These are phyloP conservation scores for Helichrysum umbraculigerum DNA, from an alignment of 129 eudicot species.

Conservation along the genomic window DNA sequence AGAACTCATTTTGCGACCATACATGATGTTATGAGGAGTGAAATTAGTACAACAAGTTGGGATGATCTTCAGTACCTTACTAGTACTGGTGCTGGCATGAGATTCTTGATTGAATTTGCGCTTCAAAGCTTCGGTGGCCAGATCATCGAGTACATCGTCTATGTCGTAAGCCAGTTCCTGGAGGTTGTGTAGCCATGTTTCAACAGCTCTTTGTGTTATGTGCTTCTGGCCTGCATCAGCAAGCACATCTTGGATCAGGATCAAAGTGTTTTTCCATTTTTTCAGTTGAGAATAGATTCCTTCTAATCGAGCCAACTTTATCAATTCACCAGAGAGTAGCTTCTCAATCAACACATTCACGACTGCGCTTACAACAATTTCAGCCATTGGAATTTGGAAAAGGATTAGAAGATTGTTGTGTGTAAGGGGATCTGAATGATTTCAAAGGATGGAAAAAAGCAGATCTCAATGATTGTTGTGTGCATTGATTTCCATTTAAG, in stretches of 20 bases:
- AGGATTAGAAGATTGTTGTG: background rate
- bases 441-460: background rate
- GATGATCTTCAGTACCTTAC: background rate
- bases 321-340: too few relatives aligned
- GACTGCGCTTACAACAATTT: background rate
- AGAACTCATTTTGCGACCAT: too few relatives aligned
- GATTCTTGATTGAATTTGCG: background rate
- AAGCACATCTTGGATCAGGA: background rate
- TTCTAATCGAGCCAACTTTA: background rate
- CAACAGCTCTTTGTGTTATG: background rate
- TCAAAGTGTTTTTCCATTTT: background rate
- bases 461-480: too few relatives aligned
- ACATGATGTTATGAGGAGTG: conserved; percentile 7
- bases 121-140: background rate
- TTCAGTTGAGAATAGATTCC: background rate
- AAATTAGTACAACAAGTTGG: conserved; percentile 15
- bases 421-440: too few relatives aligned
- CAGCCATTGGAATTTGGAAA: background rate
- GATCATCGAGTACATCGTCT: conserved; percentile 5
- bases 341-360: too few relatives aligned
- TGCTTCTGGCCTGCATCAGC: background rate
- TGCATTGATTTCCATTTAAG: too few relatives aligned
- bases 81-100: background rate
- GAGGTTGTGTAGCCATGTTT: background rate
- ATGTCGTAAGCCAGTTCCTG: conserved; percentile 3